Percentiles rank a stretch among this genome's conserved stretches.
Conservation (phyloP, 768 basidiomycete species). For the Suillus tomentosus region DNA sequence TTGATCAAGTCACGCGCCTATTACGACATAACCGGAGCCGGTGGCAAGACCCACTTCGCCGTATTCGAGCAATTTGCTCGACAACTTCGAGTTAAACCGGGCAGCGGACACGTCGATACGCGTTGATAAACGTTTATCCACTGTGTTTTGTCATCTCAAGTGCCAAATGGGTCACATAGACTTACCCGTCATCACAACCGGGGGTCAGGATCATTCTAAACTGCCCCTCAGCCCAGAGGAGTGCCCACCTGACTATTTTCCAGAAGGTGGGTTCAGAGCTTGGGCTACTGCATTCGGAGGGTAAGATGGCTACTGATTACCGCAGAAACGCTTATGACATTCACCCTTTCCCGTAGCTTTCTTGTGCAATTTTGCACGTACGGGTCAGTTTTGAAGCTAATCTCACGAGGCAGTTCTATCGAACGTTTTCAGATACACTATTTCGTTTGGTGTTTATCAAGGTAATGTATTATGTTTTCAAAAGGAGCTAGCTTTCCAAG, state of each 20-base stretch:
- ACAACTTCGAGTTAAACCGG: too few species aligned
- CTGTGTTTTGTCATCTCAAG: background rate
- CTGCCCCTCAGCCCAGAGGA: background rate
- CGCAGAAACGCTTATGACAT: background rate
- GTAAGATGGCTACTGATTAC: constrained; percentile 19
- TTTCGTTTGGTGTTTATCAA: constrained; percentile 48
- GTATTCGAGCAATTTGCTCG: too few species aligned
- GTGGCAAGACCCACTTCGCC: too few species aligned
- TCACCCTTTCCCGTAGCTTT: constrained; percentile 31
- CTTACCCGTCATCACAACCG: background rate
- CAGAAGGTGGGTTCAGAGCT: constrained; percentile 31
- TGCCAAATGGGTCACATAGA: background rate
- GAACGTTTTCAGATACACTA: constrained; percentile 31
- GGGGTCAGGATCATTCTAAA: background rate
- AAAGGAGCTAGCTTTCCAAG: background rate
- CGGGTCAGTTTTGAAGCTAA: constrained; percentile 24
- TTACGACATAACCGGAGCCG: too few species aligned
- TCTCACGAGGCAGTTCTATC: background rate
- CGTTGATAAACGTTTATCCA: too few species aligned
- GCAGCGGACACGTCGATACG: background rate
- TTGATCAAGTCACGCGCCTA: too few species aligned
- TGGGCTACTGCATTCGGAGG: constrained; percentile 36
- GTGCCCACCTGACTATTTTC: constrained; percentile 16
- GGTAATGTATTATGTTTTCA: constrained; percentile 23
- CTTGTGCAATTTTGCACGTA: constrained; percentile 42